Evolutionary conservation across 805 yeast species (phyloP).

Genomic region (Kazachstania bromeliacearum): DNA sequence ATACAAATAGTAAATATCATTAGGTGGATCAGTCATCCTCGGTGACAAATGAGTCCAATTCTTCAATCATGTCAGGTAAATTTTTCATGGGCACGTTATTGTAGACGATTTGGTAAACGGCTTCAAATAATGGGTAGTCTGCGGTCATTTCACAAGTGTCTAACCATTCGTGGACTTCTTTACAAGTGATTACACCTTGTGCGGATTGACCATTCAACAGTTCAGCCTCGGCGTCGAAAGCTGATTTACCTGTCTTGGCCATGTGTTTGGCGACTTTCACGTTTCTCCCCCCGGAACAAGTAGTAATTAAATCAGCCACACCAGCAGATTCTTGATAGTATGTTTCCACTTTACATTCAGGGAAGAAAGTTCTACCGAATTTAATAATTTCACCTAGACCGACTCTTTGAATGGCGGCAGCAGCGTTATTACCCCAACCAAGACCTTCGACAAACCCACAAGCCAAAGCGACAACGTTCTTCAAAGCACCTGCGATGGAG

Average conservation of each 20-base stretch:
- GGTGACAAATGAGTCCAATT: constrained; percentile 19
- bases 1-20: neutral
- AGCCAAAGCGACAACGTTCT: constrained; percentile 89
- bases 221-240: constrained; percentile 73
- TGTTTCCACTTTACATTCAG: constrained; percentile 60
- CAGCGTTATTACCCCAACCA: constrained; percentile 98
- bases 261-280: constrained; percentile 79
- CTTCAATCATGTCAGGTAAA: constrained; percentile 61
- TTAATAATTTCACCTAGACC: constrained; percentile 83
- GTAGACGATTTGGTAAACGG: constrained; percentile 72
- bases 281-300: constrained; percentile 96
- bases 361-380: constrained; percentile 76
- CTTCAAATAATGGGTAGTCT: constrained; percentile 63
- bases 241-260: constrained; percentile 69
- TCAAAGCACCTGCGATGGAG: constrained; percentile 92
- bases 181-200: constrained; percentile 85
- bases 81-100: constrained; percentile 63
- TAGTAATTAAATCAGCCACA: constrained; percentile 94
- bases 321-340: constrained; percentile 93
- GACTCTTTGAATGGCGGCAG: constrained; percentile 92
- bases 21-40: constrained; percentile 3
- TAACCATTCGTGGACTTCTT: constrained; percentile 82
- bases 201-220: constrained; percentile 91
- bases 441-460: constrained; percentile 96
- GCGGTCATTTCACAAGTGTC: constrained; percentile 33